These are phyloP conservation scores for Cymbidium sinense DNA, from an alignment of 106 monocot genomes.

Conservation along the genomic window DNA sequence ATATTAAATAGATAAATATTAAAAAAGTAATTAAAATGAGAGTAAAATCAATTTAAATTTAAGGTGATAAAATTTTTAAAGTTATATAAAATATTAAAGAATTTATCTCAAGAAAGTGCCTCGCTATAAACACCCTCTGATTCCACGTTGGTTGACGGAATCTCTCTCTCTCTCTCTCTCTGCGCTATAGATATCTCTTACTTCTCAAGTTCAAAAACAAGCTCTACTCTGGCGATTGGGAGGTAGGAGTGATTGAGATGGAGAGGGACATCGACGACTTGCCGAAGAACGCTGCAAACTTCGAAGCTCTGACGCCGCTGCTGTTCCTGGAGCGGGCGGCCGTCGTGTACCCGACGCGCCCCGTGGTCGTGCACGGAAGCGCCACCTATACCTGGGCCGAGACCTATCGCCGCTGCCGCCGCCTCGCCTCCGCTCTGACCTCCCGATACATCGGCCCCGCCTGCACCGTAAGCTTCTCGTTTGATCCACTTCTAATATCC, in stretches of 20 bases:
- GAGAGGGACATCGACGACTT: conserved; percentile 81
- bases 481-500: background rate
- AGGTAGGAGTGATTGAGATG: background rate
- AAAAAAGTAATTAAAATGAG: too few relatives aligned
- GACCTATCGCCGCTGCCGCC: conserved; percentile 82
- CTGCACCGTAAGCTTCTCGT: conserved; percentile 30
- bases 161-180: background rate
- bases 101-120: too few relatives aligned
- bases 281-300: conserved; percentile 85
- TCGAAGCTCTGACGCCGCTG: conserved; percentile 87
- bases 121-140: too few relatives aligned
- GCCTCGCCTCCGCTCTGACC: conserved; percentile 81
- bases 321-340: conserved; percentile 95
- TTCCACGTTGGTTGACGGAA: too few relatives aligned
- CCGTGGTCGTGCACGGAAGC: conserved; percentile 62
- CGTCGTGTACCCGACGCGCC: conserved; percentile 56
- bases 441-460: conserved; percentile 62
- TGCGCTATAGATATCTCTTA: background rate
- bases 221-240: conserved; percentile 16
- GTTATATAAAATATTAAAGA: too few relatives aligned
- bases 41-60: too few relatives aligned
- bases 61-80: too few relatives aligned
- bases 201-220: background rate
- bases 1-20: too few relatives aligned
- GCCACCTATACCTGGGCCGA: conserved; percentile 71